Evolutionary conservation across 768 basidiomycete genomes (phyloP).

Genomic region (Psilocybe cubensis): DNA sequence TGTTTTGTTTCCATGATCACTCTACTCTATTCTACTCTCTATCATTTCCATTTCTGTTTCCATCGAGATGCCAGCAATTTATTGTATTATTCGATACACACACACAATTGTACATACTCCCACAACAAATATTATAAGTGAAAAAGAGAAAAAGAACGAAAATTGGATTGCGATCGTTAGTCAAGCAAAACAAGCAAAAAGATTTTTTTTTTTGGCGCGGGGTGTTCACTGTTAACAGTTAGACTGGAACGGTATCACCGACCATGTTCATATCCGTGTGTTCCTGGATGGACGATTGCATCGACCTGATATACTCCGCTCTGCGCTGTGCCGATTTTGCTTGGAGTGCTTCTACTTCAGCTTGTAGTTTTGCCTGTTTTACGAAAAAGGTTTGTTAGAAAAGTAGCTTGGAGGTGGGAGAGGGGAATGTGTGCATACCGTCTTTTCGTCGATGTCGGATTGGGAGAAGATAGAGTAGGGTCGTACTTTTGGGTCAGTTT

Average conservation of each 20-base stretch:
- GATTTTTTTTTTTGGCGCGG: too few relatives aligned
- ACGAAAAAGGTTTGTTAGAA: not conserved
- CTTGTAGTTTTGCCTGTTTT: slow-evolving; percentile 57
- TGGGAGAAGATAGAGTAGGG: slow-evolving; percentile 68
- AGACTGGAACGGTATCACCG: not conserved
- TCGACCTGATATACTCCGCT: slow-evolving; percentile 28
- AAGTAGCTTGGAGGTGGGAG: not conserved
- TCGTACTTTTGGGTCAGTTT: slow-evolving; percentile 37
- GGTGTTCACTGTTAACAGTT: not conserved
- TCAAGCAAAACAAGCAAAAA: too few relatives aligned
- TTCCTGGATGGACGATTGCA: slow-evolving; percentile 14
- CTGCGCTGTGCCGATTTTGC: slow-evolving; percentile 49
- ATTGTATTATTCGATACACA: too few relatives aligned
- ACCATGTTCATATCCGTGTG: slow-evolving; percentile 18
- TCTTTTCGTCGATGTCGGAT: slow-evolving; percentile 57
- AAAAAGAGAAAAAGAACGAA: too few relatives aligned
- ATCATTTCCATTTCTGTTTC: too few relatives aligned
- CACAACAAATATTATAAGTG: too few relatives aligned
- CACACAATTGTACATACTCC: too few relatives aligned
- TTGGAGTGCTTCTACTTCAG: slow-evolving; percentile 61
- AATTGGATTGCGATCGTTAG: too few relatives aligned
- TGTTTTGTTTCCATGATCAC: too few relatives aligned
- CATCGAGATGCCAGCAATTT: too few relatives aligned
- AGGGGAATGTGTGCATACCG: slow-evolving; percentile 37
- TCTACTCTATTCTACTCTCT: too few relatives aligned